Conservation (phyloP, 257 asterid genomes). For the Solanum microdontum region DNA sequence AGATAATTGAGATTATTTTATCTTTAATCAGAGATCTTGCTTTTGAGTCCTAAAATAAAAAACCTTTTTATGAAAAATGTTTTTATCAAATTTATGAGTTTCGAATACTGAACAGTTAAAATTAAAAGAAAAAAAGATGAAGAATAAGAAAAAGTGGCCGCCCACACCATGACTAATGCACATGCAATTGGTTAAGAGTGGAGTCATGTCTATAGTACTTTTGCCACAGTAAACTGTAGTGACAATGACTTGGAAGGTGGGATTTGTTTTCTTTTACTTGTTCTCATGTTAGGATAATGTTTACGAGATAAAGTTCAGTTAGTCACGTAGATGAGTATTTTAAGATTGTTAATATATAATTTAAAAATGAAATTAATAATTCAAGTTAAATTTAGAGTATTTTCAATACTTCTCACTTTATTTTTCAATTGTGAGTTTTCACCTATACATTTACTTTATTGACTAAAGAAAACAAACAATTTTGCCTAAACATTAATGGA, state of each 20-base stretch:
- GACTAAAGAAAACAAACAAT: neutral
- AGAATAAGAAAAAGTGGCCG: slow-evolving; percentile 33
- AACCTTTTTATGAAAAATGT: fast-evolving
- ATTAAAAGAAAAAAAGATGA: neutral
- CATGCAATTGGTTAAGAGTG: slow-evolving; percentile 38
- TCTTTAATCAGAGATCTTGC: neutral
- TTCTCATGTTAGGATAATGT: neutral
- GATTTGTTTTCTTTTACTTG: slow-evolving; percentile 4
- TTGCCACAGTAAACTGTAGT: neutral
- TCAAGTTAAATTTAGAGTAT: too few relatives aligned
- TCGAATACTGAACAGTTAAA: neutral
- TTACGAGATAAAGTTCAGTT: too few relatives aligned
- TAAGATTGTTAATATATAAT: too few relatives aligned
- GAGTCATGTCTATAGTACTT: slow-evolving; percentile 29
- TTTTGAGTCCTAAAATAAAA: fast-evolving
- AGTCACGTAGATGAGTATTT: fast-evolving
- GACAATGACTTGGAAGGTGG: neutral
- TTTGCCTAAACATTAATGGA: neutral
- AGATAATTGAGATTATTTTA: neutral
- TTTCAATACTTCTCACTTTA: neutral
- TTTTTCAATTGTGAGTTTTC: neutral
- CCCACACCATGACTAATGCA: slow-evolving; percentile 42
- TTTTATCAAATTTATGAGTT: neutral
- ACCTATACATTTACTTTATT: neutral
- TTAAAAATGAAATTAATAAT: too few relatives aligned